These are phyloP conservation scores for Neospora caninum DNA, from an alignment of 169 alveolate species.

Conservation along the genomic window DNA sequence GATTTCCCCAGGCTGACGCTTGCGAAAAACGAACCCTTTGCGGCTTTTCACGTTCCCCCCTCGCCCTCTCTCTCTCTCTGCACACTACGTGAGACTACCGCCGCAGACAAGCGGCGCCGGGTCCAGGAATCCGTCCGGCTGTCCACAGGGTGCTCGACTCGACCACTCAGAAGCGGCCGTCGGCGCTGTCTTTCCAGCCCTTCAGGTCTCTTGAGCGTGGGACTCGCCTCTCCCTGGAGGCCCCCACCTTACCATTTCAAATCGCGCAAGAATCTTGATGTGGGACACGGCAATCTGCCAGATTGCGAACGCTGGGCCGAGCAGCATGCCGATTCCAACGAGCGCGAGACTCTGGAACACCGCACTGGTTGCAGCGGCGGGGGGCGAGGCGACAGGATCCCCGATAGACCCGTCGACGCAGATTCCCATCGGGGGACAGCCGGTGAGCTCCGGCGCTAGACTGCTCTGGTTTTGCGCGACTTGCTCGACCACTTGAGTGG, in stretches of 20 bases:
- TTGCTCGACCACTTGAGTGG: constrained; percentile 16
- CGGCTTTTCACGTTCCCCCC: too few species aligned
- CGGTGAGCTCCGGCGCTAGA: neutral
- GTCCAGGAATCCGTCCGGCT: too few species aligned
- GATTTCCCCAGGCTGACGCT: too few species aligned
- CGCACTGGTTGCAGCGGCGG: constrained; percentile 33
- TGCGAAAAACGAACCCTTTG: too few species aligned
- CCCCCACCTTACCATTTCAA: constrained; percentile 59
- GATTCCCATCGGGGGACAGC: constrained; percentile 67
- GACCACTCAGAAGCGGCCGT: too few species aligned
- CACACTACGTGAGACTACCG: too few species aligned
- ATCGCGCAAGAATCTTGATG: constrained; percentile 42
- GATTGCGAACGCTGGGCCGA: constrained; percentile 54
- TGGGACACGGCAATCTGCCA: constrained; percentile 58
- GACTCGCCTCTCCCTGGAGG: too few species aligned
- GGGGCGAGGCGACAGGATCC: constrained; percentile 63
- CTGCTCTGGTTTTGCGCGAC: neutral
- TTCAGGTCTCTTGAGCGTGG: too few species aligned
- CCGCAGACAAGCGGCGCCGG: too few species aligned
- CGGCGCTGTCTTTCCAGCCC: too few species aligned
- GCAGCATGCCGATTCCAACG: constrained; percentile 43
- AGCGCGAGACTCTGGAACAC: constrained; percentile 41
- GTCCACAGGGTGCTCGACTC: too few species aligned
- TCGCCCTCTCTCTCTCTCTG: too few species aligned
- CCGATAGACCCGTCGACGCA: constrained; percentile 53